Evolutionary conservation across 2,329 filamentous ascomycete genomes (phyloP), one percentile per base, ranked within the genome.

Genomic region (Rhinocladiella similis): DNA sequence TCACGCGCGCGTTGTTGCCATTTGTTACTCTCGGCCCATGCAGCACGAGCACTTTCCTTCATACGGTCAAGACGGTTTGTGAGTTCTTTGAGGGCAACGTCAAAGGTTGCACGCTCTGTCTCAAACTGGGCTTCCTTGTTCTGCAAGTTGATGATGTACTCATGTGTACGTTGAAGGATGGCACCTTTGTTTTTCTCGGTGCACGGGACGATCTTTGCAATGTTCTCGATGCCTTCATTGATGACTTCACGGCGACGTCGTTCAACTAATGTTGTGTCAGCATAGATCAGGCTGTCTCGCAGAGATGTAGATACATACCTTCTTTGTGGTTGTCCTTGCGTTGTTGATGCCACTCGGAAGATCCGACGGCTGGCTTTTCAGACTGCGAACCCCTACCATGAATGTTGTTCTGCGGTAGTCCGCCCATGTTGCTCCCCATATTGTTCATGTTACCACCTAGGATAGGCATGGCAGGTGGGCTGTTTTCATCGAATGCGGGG

Each of bases 121-220:
- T 77, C 72, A 39, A 60, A 65, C 10, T 45, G 46, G 19, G 36
- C 41, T 45, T 67, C 65, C 50, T 67, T 64, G 33, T 58, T 65
- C 36, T 64, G 60, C 14, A 99, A 83, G 69, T 97, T 91, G 10
- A 86, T 89, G 70, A 99, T 97, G 77, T 96, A 97, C 62, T 91
- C 87, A 9, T 97, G 93, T 0, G 94, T 91, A 33, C 93, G 90
- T 70, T 95, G 90, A 36, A 99, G 79, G 63, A 99, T 97, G 2
- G 91, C 95, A 0, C 94, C 94, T 75, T 99, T 99, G 79, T 99
- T 97, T 81, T 97, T 99, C 75, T 99, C 94, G 68, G 93, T 97
- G 13, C 91, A 91, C 0, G 94, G 94, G 0, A 99, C 94, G 64
- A 99, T 96, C 77, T 97, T 97, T 65, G 93, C 90, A 27, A 99